These are phyloP conservation scores for Phytopythium cucurbitacearum DNA, from an alignment of 352 stramenopile genomes.

Conservation along the genomic window DNA sequence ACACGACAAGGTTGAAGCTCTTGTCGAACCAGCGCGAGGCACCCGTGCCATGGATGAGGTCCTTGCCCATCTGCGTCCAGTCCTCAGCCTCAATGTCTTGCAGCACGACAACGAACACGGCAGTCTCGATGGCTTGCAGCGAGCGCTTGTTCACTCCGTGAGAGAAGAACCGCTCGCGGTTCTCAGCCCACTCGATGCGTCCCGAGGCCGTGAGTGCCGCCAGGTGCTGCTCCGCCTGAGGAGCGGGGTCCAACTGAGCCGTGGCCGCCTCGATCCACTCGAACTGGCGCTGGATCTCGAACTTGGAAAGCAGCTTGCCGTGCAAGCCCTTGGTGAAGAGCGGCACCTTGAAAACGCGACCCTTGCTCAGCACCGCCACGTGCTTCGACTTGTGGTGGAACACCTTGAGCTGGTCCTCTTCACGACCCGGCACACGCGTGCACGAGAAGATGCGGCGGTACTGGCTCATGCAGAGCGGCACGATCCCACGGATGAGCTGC, in stretches of 20 bases:
- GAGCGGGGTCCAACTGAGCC: slow-evolving; percentile 24
- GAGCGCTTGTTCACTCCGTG: slow-evolving; percentile 87
- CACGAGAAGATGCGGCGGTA: slow-evolving; percentile 89
- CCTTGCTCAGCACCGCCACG: slow-evolving; percentile 81
- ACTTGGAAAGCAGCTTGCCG: slow-evolving; percentile 66
- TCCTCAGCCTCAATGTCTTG: slow-evolving; percentile 54
- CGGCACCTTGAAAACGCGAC: slow-evolving; percentile 87
- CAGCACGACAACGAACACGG: slow-evolving; percentile 74
- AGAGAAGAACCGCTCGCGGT: slow-evolving; percentile 85
- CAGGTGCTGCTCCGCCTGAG: slow-evolving; percentile 48
- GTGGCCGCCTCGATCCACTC: slow-evolving; percentile 61
- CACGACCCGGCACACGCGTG: slow-evolving; percentile 83
- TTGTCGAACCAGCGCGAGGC: slow-evolving; percentile 98
- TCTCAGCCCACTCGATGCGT: slow-evolving; percentile 87
- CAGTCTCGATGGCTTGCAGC: slow-evolving; percentile 68
- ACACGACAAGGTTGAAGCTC: slow-evolving; percentile 94
- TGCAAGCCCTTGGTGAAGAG: slow-evolving; percentile 78
- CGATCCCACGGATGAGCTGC: slow-evolving; percentile 79
- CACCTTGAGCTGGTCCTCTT: slow-evolving; percentile 79
- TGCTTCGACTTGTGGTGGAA: slow-evolving; percentile 79
- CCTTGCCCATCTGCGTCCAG: slow-evolving; percentile 66
- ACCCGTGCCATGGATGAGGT: slow-evolving; percentile 83
- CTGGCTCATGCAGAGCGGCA: slow-evolving; percentile 89
- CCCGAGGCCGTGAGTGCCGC: slow-evolving; percentile 75
- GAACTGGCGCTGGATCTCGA: slow-evolving; percentile 79